A percentile compares a stretch with the other conserved stretches of the same genome.
These are phyloP conservation scores for Collybia nuda DNA, from an alignment of 768 basidiomycete genomes.

Conservation along the genomic window DNA sequence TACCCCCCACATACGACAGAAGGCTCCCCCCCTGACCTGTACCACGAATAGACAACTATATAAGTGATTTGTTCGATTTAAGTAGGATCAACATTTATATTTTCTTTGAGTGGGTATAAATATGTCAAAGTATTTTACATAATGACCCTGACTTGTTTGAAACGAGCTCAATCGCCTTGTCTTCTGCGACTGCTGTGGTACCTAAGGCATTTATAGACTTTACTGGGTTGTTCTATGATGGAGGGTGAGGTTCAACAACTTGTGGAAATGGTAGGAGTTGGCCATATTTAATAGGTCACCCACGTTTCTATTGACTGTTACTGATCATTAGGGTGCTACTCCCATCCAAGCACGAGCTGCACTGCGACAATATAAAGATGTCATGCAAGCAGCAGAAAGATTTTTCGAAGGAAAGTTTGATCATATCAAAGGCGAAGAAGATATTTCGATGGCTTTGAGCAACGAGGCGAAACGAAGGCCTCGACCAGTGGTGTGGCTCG, in stretches of 20 bases:
- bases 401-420: conserved; percentile 87
- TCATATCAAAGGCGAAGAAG: conserved; percentile 60
- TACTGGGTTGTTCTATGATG: conserved; percentile 25
- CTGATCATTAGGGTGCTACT: conserved; percentile 69
- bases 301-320: conserved; percentile 9
- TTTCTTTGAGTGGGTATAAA: too few relatives aligned
- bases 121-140: background rate
- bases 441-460: conserved; percentile 43
- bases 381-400: conserved; percentile 87
- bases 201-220: background rate
- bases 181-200: too few relatives aligned
- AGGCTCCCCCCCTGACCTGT: background rate
- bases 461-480: conserved; percentile 19
- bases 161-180: too few relatives aligned
- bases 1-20: background rate
- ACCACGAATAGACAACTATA: background rate
- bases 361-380: conserved; percentile 79
- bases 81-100: too few relatives aligned
- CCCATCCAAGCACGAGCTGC: conserved; percentile 81
- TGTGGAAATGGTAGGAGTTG: conserved; percentile 41
- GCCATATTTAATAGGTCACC: background rate
- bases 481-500: conserved; percentile 24
- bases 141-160: background rate
- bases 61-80: background rate
- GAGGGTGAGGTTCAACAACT: conserved; percentile 58